phyloP scores from a whole-genome alignment of 2,329 filamentous ascomycete species.

The Penicillium fuscoglaucum region DNA sequence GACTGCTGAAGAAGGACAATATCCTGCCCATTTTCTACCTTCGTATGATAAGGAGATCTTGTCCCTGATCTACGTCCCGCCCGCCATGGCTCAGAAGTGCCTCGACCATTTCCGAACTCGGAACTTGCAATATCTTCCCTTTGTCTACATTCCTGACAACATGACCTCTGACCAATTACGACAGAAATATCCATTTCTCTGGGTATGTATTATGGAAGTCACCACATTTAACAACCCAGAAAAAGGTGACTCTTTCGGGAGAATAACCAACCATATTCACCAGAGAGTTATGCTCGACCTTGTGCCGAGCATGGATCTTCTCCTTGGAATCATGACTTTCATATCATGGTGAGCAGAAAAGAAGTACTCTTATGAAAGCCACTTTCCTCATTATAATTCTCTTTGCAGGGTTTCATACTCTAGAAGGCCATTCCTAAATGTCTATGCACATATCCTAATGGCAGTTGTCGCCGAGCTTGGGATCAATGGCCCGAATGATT shows the following conservation, averaged over 20 bases:
- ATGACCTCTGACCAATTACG: constrained; percentile 31
- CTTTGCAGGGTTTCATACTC: constrained; percentile 24
- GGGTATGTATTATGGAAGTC: constrained; percentile 42
- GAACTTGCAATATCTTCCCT: constrained; percentile 33
- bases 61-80: constrained; percentile 16
- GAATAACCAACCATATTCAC: constrained; percentile 23
- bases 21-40: background rate
- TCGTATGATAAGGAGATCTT: constrained; percentile 11
- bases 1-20: background rate
- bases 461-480: constrained; percentile 27
- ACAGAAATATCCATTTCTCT: constrained; percentile 40
- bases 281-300: constrained; percentile 24
- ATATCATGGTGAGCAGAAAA: constrained; percentile 20
- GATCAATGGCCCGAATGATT: constrained; percentile 19
- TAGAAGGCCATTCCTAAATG: constrained; percentile 21
- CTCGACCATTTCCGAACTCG: constrained; percentile 22
- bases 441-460: constrained; percentile 26
- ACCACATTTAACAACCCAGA: constrained; percentile 17
- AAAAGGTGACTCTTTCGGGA: constrained; percentile 17
- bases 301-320: constrained; percentile 22
- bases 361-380: background rate
- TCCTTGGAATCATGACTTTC: constrained; percentile 25
- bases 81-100: constrained; percentile 20
- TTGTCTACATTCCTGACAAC: constrained; percentile 23
- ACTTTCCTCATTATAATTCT: background rate